Evolutionary conservation across 495 filamentous ascomycete species (phyloP).

Genomic region (Bathelium albidoporum): DNA sequence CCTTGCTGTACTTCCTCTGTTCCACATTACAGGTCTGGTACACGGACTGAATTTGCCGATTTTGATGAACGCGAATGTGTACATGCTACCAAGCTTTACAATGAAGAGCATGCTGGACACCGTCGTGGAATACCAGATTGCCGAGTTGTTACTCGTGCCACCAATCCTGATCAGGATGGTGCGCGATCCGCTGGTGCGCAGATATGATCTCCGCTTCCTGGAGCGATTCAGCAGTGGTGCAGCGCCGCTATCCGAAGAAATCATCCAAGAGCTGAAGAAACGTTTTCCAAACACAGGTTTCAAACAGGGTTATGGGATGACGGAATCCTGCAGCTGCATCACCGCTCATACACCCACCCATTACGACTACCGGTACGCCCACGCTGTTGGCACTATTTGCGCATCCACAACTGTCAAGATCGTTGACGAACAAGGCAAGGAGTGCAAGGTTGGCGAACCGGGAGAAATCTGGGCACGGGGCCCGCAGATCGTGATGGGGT

Average conservation of each 20-base stretch:
- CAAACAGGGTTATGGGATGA: conserved; percentile 61
- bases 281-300: conserved; percentile 55
- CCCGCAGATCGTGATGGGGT: conserved; percentile 50
- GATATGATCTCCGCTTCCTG: conserved; percentile 48
- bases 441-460: conserved; percentile 38
- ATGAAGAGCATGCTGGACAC: conserved; percentile 47
- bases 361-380: conserved; percentile 46
- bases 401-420: conserved; percentile 54
- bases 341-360: conserved; percentile 45
- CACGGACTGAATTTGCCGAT: conserved; percentile 52
- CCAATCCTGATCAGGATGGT: conserved; percentile 60
- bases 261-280: conserved; percentile 45
- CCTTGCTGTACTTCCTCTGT: conserved; percentile 46
- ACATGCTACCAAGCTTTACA: conserved; percentile 50
- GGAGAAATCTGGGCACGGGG: conserved; percentile 53
- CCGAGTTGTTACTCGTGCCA: conserved; percentile 55
- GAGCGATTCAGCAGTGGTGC: conserved; percentile 47
- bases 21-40: conserved; percentile 46
- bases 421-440: conserved; percentile 39
- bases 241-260: conserved; percentile 54
- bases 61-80: conserved; percentile 45
- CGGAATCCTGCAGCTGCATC: conserved; percentile 54
- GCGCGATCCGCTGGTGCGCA: conserved; percentile 50
- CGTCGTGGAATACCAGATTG: conserved; percentile 42
- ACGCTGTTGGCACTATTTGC: conserved; percentile 50